These are phyloP conservation scores for Calonectria honghensis DNA, from an alignment of 2,329 filamentous ascomycete genomes.

Conservation along the genomic window DNA sequence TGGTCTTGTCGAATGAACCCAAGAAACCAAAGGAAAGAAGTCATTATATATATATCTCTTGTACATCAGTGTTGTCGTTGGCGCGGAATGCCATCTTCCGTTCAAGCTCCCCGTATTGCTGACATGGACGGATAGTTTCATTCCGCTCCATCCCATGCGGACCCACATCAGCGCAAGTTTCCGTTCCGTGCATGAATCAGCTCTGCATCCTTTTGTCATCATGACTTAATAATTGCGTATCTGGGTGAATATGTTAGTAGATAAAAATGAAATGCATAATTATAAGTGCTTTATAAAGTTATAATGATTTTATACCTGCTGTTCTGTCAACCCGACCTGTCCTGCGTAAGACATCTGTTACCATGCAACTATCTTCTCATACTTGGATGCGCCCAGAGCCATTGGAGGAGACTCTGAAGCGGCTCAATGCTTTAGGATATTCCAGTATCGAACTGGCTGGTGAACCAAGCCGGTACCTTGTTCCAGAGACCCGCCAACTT, in stretches of 20 bases:
- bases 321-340: not conserved
- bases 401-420: constrained; percentile 43
- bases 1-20: not conserved
- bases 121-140: constrained; percentile 13
- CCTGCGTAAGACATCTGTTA: not conserved
- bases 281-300: no score
- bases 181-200: constrained; percentile 6
- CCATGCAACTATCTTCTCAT: constrained; percentile 49
- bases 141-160: not conserved
- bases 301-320: not conserved
- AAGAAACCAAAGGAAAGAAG: not conserved
- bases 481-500: constrained; percentile 33
- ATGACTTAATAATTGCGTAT: not conserved
- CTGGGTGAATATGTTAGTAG: not conserved
- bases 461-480: constrained; percentile 37
- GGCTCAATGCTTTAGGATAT: constrained; percentile 42
- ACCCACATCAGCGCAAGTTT: constrained; percentile 8
- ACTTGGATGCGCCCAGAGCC: constrained; percentile 50
- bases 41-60: not conserved
- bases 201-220: constrained; percentile 5
- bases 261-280: no score
- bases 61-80: no score
- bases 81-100: constrained; percentile 5
- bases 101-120: not conserved
- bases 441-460: constrained; percentile 46